Evolutionary conservation across 257 asterid species (phyloP).

Genomic region (Primulina tabacum): DNA sequence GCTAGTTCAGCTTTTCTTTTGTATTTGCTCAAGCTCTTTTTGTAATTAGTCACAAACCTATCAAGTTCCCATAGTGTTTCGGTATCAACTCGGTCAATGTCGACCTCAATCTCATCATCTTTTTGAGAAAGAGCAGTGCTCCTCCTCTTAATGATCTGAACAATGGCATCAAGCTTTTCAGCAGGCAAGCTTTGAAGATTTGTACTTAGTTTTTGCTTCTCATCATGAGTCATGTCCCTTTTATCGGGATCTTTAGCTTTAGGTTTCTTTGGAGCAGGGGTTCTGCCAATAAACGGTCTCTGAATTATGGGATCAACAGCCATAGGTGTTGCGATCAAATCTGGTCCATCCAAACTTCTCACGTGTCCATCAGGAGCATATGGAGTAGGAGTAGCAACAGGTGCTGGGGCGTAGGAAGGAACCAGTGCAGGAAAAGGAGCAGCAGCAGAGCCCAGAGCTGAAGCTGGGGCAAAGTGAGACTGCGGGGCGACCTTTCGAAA

Average conservation of each 20-base stretch:
- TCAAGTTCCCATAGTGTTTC: constrained; percentile 99
- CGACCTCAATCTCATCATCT: constrained; percentile 94
- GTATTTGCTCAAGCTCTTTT: constrained; percentile 87
- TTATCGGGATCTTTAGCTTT: constrained; percentile 90
- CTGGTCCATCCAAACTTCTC: constrained; percentile 48
- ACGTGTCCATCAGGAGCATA: constrained; percentile 34
- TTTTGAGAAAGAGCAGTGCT: constrained; percentile 67
- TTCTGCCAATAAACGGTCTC: constrained; percentile 51
- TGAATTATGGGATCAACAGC: constrained; percentile 47
- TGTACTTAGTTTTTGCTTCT: constrained; percentile 89
- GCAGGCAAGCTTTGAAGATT: constrained; percentile 81
- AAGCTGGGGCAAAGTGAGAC: constrained; percentile 37
- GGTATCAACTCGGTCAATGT: constrained; percentile 82
- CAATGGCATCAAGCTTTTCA: constrained; percentile 84
- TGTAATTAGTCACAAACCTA: constrained; percentile 88
- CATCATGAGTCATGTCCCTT: constrained; percentile 94
- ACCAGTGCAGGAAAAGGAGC: constrained; percentile 22
- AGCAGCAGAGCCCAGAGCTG: constrained; percentile 25
- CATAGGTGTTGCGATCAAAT: constrained; percentile 34
- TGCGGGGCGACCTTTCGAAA: constrained; percentile 46
- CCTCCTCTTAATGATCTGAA: constrained; percentile 91
- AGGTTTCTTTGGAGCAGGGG: constrained; percentile 83
- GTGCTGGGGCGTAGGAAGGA: constrained; percentile 10
- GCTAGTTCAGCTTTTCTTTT: constrained; percentile 91
- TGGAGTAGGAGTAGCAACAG: constrained; percentile 30